Evolutionary conservation across 768 basidiomycete genomes (phyloP).

Genomic region (Suillus discolor): DNA sequence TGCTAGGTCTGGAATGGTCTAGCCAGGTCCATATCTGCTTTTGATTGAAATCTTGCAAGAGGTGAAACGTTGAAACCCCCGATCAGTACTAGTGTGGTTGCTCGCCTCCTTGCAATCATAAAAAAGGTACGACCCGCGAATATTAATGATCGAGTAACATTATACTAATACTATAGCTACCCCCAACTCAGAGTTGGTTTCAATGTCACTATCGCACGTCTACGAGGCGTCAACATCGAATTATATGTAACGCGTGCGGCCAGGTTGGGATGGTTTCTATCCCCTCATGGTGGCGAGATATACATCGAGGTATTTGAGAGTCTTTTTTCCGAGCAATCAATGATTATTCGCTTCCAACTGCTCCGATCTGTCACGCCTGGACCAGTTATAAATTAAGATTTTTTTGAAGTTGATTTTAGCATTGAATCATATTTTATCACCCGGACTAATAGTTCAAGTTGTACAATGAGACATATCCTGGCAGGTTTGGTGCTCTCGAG

Average conservation of each 20-base stretch:
- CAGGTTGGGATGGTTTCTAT: neutral
- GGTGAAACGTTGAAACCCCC: too few relatives aligned
- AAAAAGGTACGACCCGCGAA: too few relatives aligned
- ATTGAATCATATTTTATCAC: neutral
- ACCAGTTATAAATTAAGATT: neutral
- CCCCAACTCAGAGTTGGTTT: too few relatives aligned
- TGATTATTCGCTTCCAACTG: neutral
- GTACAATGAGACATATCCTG: slow-evolving; percentile 22
- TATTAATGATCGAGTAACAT: too few relatives aligned
- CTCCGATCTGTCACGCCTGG: neutral
- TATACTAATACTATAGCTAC: too few relatives aligned
- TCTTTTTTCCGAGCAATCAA: neutral
- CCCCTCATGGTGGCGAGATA: neutral
- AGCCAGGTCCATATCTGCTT: too few relatives aligned
- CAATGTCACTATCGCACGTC: neutral
- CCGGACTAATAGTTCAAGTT: too few relatives aligned
- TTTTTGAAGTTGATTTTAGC: neutral
- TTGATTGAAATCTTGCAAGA: too few relatives aligned
- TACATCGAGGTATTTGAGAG: neutral
- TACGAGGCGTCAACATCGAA: neutral
- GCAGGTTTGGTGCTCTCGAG: slow-evolving; percentile 17
- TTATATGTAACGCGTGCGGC: neutral
- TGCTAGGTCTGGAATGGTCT: too few relatives aligned
- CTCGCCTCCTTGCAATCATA: too few relatives aligned
- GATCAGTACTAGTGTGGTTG: too few relatives aligned